These are phyloP conservation scores for Stachybotrys echinatus DNA, from an alignment of 2,329 filamentous ascomycete species.

Conservation along the genomic window DNA sequence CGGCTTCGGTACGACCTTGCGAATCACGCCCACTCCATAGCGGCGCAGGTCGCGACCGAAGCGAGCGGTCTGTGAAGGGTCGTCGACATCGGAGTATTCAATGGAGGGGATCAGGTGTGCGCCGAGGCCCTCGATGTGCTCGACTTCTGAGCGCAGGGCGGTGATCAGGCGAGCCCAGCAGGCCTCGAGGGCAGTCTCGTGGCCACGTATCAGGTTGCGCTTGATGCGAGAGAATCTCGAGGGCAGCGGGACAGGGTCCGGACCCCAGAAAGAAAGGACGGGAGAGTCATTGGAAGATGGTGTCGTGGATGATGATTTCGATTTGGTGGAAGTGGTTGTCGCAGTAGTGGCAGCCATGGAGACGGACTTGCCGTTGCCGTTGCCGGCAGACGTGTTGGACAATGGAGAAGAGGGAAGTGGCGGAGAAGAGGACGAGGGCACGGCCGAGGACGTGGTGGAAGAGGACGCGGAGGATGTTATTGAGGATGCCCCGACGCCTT, in stretches of 20 bases:
- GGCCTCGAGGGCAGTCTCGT: slow-evolving; percentile 48
- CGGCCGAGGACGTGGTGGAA: slow-evolving; percentile 2
- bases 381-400: not conserved
- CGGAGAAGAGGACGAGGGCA: not conserved
- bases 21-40: slow-evolving; percentile 60
- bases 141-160: slow-evolving; percentile 45
- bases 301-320: not conserved
- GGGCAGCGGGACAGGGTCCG: slow-evolving; percentile 53
- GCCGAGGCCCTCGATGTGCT: slow-evolving; percentile 45
- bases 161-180: slow-evolving; percentile 50
- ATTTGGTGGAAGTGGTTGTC: not conserved
- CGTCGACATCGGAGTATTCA: slow-evolving; percentile 45
- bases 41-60: slow-evolving; percentile 55
- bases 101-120: slow-evolving; percentile 51
- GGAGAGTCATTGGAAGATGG: slow-evolving; percentile 36
- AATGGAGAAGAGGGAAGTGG: not conserved
- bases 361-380: not conserved
- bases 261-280: slow-evolving; percentile 52
- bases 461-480: not conserved
- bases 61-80: slow-evolving; percentile 40
- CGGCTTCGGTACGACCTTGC: slow-evolving; percentile 53
- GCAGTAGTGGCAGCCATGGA: not conserved
- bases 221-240: slow-evolving; percentile 53
- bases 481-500: not conserved
- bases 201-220: slow-evolving; percentile 45